A percentile compares a stretch with the other conserved stretches of the same genome.
Conservation (phyloP, 805 yeast species). For the Myxozyma udenii region DNA sequence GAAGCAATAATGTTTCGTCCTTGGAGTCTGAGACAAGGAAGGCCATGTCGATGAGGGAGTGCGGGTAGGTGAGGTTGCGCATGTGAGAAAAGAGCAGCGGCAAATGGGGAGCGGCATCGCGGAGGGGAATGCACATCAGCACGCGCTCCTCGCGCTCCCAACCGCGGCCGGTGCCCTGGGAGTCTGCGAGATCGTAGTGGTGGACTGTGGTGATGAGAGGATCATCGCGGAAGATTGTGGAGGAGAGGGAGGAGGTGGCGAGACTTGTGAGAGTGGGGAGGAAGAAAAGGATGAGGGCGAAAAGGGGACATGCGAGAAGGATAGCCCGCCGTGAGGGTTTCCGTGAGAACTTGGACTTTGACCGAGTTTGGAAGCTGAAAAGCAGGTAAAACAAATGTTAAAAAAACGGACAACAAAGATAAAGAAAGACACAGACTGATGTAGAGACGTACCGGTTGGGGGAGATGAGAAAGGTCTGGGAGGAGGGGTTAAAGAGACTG, state of each 20-base stretch:
- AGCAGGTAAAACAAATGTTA: background rate
- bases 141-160: slow-evolving; percentile 79
- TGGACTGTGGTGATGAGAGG: slow-evolving; percentile 46
- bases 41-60: slow-evolving; percentile 73
- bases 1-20: slow-evolving; percentile 76
- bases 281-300: slow-evolving; percentile 17
- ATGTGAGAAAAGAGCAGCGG: slow-evolving; percentile 86
- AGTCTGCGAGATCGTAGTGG: slow-evolving; percentile 68
- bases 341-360: slow-evolving; percentile 14
- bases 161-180: slow-evolving; percentile 65
- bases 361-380: slow-evolving; percentile 23
- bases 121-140: slow-evolving; percentile 79
- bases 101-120: slow-evolving; percentile 88
- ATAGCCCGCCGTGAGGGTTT: slow-evolving; percentile 6
- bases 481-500: slow-evolving; percentile 17
- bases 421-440: background rate
- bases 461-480: slow-evolving; percentile 29
- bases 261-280: slow-evolving; percentile 24
- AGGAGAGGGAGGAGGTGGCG: slow-evolving; percentile 17
- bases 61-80: slow-evolving; percentile 74
- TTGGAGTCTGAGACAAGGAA: slow-evolving; percentile 87
- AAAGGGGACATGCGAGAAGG: slow-evolving; percentile 16
- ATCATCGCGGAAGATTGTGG: slow-evolving; percentile 31
- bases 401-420: background rate
- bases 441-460: slow-evolving; percentile 24